phyloP scores from a whole-genome alignment of 805 yeast species.

The Myxozyma neglecta region DNA sequence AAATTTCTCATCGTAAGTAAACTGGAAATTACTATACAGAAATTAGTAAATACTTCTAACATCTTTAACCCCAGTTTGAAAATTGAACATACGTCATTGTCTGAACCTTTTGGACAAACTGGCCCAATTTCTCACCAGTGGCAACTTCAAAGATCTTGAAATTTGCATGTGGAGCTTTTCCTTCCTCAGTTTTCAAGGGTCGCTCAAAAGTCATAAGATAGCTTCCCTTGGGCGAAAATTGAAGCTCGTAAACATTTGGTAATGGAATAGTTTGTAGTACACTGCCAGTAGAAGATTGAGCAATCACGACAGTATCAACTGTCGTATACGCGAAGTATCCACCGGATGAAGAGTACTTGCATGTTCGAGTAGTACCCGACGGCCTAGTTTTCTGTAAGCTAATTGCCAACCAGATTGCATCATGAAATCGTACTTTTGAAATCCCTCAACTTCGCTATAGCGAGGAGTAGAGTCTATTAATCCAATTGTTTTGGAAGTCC shows the following conservation, averaged over 20 bases:
- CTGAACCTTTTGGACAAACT: slow-evolving; percentile 78
- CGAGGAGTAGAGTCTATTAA: slow-evolving; percentile 51
- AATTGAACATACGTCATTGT: slow-evolving; percentile 43
- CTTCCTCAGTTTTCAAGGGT: slow-evolving; percentile 69
- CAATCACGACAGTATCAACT: slow-evolving; percentile 57
- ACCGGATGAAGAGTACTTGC: slow-evolving; percentile 70
- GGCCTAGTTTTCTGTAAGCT: slow-evolving; percentile 6
- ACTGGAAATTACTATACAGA: slow-evolving; percentile 57
- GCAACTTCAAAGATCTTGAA: slow-evolving; percentile 70
- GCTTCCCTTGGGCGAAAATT: slow-evolving; percentile 85
- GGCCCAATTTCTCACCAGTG: slow-evolving; percentile 51
- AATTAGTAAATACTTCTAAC: no score
- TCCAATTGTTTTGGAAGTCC: slow-evolving; percentile 58
- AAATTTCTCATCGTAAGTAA: slow-evolving; percentile 73
- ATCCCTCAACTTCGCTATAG: slow-evolving; percentile 39
- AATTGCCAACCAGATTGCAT: neutral
- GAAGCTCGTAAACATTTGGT: slow-evolving; percentile 73
- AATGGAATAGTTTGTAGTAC: slow-evolving; percentile 52
- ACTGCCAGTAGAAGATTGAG: slow-evolving; percentile 56
- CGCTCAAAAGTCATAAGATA: slow-evolving; percentile 87
- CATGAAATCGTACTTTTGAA: slow-evolving; percentile 36
- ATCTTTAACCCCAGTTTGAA: no score
- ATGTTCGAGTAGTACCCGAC: slow-evolving; percentile 48
- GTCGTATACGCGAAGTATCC: slow-evolving; percentile 69
- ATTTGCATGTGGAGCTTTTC: slow-evolving; percentile 63